Percentiles rank a stretch among this genome's conserved stretches.
Conservation (phyloP, 805 yeast genomes). For the Saccharomycopsis javanensis region DNA sequence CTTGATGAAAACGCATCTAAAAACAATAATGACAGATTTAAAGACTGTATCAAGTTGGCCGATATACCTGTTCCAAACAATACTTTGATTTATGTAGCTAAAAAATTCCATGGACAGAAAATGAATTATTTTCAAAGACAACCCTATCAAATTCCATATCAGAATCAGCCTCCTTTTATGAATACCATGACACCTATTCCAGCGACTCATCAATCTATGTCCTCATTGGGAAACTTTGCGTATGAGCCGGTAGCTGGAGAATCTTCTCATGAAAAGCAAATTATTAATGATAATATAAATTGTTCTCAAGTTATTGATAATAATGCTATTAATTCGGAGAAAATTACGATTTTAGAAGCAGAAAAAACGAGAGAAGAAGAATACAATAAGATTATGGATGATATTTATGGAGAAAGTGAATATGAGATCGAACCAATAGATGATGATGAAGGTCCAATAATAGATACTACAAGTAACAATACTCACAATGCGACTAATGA, state of each 20-base stretch:
- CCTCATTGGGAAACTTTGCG: not conserved
- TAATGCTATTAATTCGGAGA: not conserved
- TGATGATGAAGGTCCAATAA: not conserved
- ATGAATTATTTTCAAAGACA: not conserved
- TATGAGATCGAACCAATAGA: not conserved
- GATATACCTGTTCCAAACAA: constrained; percentile 6
- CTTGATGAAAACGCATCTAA: not conserved
- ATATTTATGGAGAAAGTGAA: constrained; percentile 1
- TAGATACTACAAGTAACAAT: not conserved
- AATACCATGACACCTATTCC: not conserved
- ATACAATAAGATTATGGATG: not conserved
- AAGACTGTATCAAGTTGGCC: not conserved
- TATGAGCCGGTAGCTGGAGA: not conserved
- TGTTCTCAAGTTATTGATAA: not conserved
- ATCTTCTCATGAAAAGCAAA: not conserved
- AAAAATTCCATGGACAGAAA: not conserved
- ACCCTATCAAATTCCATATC: not conserved
- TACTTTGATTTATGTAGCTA: not conserved
- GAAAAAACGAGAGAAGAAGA: not conserved
- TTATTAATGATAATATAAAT: not conserved
- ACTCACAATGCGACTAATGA: not conserved
- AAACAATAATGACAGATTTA: not conserved
- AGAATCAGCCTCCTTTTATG: not conserved
- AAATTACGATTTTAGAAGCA: not conserved
- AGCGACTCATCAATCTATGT: not conserved